phyloP scores from a whole-genome alignment of 164 flowering plant species.

The Dillenia suffruticosa region DNA sequence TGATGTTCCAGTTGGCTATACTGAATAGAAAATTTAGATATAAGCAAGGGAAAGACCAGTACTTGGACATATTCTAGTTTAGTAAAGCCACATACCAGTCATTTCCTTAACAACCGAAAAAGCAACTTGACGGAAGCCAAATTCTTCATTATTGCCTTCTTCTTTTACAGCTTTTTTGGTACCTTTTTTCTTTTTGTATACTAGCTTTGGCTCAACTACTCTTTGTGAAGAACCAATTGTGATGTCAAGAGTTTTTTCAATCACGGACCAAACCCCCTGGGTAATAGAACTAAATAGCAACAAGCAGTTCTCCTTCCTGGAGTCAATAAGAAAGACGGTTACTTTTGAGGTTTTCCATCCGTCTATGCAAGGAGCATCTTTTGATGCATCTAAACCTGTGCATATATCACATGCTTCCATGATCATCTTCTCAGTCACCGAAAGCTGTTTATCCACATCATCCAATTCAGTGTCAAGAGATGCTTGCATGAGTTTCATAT shows the following conservation, averaged over 20 bases:
- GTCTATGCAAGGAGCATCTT: constrained; percentile 30
- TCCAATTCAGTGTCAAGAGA: constrained; percentile 18
- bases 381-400: constrained; percentile 45
- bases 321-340: constrained; percentile 57
- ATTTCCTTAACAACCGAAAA: constrained; percentile 57
- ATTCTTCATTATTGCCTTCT: constrained; percentile 24
- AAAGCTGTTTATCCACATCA: constrained; percentile 35
- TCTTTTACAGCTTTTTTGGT: constrained; percentile 17
- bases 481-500: constrained; percentile 42
- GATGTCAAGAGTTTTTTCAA: constrained; percentile 47
- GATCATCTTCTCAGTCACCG: constrained; percentile 57
- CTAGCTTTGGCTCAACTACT: constrained; percentile 7
- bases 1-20: no score
- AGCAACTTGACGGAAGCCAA: constrained; percentile 39
- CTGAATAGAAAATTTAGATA: no score
- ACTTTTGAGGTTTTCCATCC: constrained; percentile 73
- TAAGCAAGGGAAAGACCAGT: no score
- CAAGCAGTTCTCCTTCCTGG: constrained; percentile 55
- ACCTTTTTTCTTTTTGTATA: constrained; percentile 25
- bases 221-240: constrained; percentile 13
- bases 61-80: no score
- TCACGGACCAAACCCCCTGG: constrained; percentile 71
- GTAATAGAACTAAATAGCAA: constrained; percentile 41
- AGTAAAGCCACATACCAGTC: constrained; percentile 35
- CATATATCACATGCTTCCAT: constrained; percentile 67